A percentile compares a stretch with the other conserved stretches of the same genome.
Conservation (phyloP, 2,329 filamentous ascomycete genomes). For the Aspergillus vadensis region DNA sequence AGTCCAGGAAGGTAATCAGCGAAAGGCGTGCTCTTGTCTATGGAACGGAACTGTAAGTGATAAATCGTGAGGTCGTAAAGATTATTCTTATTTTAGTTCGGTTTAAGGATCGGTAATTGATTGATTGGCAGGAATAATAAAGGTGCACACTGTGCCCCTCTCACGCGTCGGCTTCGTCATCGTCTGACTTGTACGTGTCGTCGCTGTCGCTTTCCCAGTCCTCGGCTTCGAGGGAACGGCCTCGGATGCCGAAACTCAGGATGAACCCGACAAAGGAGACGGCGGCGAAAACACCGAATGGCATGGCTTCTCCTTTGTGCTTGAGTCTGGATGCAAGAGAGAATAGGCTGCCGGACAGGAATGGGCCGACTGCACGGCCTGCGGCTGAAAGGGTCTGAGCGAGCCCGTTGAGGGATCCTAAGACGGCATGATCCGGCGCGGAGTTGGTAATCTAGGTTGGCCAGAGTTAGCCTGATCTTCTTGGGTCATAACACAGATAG, state of each 20-base stretch:
- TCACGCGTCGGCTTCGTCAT: slow-evolving; percentile 37
- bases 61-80: neutral
- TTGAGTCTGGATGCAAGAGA: slow-evolving; percentile 71
- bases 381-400: slow-evolving; percentile 92
- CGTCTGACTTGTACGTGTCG: slow-evolving; percentile 49
- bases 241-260: slow-evolving; percentile 75
- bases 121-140: neutral
- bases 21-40: neutral
- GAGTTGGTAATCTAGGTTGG: slow-evolving; percentile 80
- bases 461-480: neutral
- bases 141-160: neutral
- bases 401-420: slow-evolving; percentile 89
- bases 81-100: neutral
- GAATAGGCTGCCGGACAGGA: slow-evolving; percentile 84
- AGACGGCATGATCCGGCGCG: slow-evolving; percentile 77
- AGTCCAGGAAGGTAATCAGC: neutral
- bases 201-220: slow-evolving; percentile 52
- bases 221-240: slow-evolving; percentile 60
- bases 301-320: slow-evolving; percentile 79
- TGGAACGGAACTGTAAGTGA: neutral
- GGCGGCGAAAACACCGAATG: slow-evolving; percentile 85
- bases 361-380: slow-evolving; percentile 83
- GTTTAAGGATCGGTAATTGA: neutral
- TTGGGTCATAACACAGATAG: neutral
- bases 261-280: slow-evolving; percentile 79